phyloP scores from a whole-genome alignment of 2,329 filamentous ascomycete species.

The Epichloe baconii region DNA sequence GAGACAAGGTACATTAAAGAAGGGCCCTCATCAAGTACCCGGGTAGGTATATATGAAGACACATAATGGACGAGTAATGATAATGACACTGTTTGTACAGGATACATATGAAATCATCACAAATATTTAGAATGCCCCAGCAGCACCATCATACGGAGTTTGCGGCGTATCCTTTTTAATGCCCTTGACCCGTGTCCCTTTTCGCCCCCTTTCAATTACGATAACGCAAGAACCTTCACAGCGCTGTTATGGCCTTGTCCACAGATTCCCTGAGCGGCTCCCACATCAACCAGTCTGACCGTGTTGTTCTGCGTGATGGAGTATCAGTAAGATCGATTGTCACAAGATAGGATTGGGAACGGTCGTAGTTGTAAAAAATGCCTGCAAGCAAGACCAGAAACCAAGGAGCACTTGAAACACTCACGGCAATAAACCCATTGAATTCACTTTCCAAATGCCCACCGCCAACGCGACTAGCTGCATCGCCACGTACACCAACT shows the following conservation, averaged over 20 bases:
- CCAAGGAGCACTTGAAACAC: slow-evolving; percentile 20
- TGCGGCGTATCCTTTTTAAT: neutral
- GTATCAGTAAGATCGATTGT: neutral
- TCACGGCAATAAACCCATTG: slow-evolving; percentile 87
- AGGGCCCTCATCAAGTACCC: neutral
- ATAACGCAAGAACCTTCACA: neutral
- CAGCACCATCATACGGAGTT: neutral
- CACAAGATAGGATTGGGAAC: neutral
- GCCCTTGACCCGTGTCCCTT: neutral
- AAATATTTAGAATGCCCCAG: neutral
- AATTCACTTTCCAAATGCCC: slow-evolving; percentile 93
- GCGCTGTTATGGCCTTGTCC: slow-evolving; percentile 52
- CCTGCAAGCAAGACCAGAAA: neutral
- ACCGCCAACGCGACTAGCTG: slow-evolving; percentile 73
- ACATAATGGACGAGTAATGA: neutral
- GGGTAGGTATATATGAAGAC: neutral
- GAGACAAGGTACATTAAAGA: neutral
- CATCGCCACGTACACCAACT: slow-evolving; percentile 76
- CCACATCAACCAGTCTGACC: slow-evolving; percentile 97
- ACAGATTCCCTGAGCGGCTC: slow-evolving; percentile 60
- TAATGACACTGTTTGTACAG: neutral
- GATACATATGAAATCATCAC: neutral
- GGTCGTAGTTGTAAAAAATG: neutral
- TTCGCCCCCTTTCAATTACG: neutral
- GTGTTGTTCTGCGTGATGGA: slow-evolving; percentile 55